Evolutionary conservation across 2,329 filamentous ascomycete genomes (phyloP).

Genomic region (Cordyceps cicadae): DNA sequence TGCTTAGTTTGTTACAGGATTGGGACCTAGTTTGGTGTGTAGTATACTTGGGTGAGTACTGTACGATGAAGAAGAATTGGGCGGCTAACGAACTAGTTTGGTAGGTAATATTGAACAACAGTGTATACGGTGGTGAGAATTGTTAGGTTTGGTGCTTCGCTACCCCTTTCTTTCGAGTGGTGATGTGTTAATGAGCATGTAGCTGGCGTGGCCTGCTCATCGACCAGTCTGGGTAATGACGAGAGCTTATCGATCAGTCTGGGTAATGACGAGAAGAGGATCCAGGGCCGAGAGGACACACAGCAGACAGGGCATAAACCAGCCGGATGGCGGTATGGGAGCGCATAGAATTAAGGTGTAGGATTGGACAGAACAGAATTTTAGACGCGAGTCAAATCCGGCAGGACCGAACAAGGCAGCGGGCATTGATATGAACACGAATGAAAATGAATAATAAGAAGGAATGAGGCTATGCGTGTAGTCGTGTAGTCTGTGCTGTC

Average conservation of each 20-base stretch:
- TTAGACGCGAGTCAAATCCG: background rate
- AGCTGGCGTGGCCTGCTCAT: slow-evolving; percentile 1
- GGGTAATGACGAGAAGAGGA: background rate
- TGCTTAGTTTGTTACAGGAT: too few relatives aligned
- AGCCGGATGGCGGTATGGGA: background rate
- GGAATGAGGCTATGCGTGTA: background rate
- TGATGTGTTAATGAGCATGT: background rate
- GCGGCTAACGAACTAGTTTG: slow-evolving; percentile 61
- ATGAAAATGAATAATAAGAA: background rate
- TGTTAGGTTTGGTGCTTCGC: slow-evolving; percentile 32
- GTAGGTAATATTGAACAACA: too few relatives aligned
- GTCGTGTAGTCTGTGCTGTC: background rate
- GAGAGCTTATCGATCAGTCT: too few relatives aligned
- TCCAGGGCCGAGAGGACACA: background rate
- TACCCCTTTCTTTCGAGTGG: background rate
- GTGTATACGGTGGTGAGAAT: slow-evolving; percentile 62
- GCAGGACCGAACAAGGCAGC: background rate
- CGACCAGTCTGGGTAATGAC: too few relatives aligned
- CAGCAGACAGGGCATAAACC: background rate
- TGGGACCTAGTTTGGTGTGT: slow-evolving; percentile 58
- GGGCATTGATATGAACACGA: background rate
- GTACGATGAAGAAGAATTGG: slow-evolving; percentile 59
- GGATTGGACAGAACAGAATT: background rate
- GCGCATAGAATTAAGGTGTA: background rate
- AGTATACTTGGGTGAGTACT: slow-evolving; percentile 63